Base-by-base conservation (phyloP, 371 early-diverging fungal genomes). In the Mucor irregularis region DNA sequence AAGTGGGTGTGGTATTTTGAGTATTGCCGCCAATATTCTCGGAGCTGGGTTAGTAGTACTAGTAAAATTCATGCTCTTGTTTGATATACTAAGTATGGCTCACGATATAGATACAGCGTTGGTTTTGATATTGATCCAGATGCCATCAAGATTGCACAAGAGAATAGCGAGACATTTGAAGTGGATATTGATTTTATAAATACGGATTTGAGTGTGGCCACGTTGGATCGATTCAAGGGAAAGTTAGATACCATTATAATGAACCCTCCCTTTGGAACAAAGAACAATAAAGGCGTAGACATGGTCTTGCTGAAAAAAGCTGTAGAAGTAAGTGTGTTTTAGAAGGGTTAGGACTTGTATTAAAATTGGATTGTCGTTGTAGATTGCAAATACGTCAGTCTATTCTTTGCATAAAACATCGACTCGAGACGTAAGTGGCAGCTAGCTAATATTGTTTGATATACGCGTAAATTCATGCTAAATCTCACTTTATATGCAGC, bases 261-360 rank as follows among this genome's bases (percentile, higher is more conserved):
- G 87, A 92, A 92, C 64, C 93, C 93, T 53, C 93, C 93, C 1
- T 92, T 91, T 69, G 92, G 92, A 9, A 92, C 92, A 10, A 91
- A 90, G 56, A 64, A 55, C 28, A 87, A 85, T 58, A 79, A 80
- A 49, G 93, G 93, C 10, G 82, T 90, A 21, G 93, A 93, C 57
- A 83, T 89, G 78, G 68, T 84, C 21, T 86, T 93, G 53, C 67
- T 93, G 45, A 85, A 89, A 62, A 83, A 85, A 26, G 93, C 85
- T 1, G 68, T 85, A 52, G 85, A 85, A 61, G 87, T 85, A 68
- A 61, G 69, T 14, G 14, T 0, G 7, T 28, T 1, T n/a, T 5
- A 40, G 13, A 52, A 39, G 40, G 9, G 42, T 30, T 31, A 14
- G 29, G 9, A 5, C 5, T 21, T 40, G 26, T 31, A 22, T n/a